A percentile compares a stretch with the other conserved stretches of the same genome.
phyloP scores from a whole-genome alignment of 2,329 filamentous ascomycete species.

The Penicillium hesseltinei region DNA sequence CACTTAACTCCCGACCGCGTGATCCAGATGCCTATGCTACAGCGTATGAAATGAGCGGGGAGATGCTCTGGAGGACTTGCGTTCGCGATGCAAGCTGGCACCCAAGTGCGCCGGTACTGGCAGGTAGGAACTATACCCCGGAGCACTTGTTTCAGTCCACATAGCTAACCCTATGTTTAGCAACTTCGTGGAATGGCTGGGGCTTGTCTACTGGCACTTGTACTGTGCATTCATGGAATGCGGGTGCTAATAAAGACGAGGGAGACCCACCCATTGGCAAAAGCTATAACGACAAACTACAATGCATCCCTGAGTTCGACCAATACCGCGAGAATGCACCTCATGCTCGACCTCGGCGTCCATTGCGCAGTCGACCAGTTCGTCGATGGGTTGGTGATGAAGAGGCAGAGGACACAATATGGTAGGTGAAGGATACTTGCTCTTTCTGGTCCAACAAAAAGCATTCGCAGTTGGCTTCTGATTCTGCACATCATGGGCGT shows the following conservation, averaged over 20 bases:
- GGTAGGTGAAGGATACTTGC: constrained; percentile 5
- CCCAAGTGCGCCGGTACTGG: constrained; percentile 76
- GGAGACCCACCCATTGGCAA: constrained; percentile 58
- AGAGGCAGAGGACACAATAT: constrained; percentile 13
- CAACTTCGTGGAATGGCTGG: constrained; percentile 79
- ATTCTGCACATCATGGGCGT: neutral
- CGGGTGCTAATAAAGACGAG: constrained; percentile 62
- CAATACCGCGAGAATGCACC: constrained; percentile 25
- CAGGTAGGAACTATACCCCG: constrained; percentile 46
- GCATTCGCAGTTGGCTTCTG: neutral
- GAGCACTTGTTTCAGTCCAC: neutral
- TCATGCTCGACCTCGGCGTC: constrained; percentile 10
- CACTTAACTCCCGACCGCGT: constrained; percentile 59
- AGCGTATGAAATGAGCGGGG: constrained; percentile 56
- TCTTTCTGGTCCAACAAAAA: neutral
- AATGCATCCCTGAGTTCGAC: constrained; percentile 48
- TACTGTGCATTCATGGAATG: constrained; percentile 75
- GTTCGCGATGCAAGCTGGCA: constrained; percentile 91
- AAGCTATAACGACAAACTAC: constrained; percentile 61
- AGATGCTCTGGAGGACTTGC: constrained; percentile 68
- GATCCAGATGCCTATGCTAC: constrained; percentile 54
- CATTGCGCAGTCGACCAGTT: constrained; percentile 25
- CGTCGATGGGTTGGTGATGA: constrained; percentile 13
- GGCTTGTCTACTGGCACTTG: constrained; percentile 72
- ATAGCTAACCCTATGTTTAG: constrained; percentile 42